A percentile compares a stretch with the other conserved stretches of the same genome.
Evolutionary conservation across 352 stramenopile species (phyloP).

Genomic region (Globisporangium parvum): DNA sequence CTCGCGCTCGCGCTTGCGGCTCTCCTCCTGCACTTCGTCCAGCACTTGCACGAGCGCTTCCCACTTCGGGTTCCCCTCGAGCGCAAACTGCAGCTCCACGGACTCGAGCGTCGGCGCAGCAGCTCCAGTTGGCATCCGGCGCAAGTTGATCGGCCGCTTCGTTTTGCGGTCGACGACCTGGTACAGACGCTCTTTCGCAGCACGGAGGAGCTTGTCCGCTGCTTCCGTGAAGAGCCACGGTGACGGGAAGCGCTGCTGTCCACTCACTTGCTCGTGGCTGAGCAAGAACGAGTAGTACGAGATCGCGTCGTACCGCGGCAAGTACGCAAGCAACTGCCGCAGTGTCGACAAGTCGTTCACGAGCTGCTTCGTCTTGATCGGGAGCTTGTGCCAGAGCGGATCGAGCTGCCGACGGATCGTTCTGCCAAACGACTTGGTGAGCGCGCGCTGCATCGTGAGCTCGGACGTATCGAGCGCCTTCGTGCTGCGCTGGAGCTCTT

Average conservation of each 20-base stretch:
- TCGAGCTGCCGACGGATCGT: conserved; percentile 90
- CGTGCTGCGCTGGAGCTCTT: conserved; percentile 88
- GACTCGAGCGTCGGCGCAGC: conserved; percentile 18
- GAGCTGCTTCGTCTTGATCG: conserved; percentile 91
- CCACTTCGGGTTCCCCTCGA: conserved; percentile 95
- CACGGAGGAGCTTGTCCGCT: conserved; percentile 90
- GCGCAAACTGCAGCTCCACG: conserved; percentile 45
- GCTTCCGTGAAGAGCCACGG: conserved; percentile 94
- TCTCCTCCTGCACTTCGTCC: conserved; percentile 82
- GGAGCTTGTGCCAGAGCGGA: conserved; percentile 95
- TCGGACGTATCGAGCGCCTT: conserved; percentile 78
- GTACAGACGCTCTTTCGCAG: conserved; percentile 92
- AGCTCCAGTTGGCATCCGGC: conserved; percentile 12
- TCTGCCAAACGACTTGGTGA: conserved; percentile 75
- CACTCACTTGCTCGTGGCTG: conserved; percentile 86
- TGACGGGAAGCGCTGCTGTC: conserved; percentile 78
- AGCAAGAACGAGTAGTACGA: conserved; percentile 94
- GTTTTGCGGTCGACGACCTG: conserved; percentile 61
- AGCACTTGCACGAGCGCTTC: conserved; percentile 89
- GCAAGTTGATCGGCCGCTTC: conserved; percentile 32
- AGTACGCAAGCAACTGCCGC: conserved; percentile 85
- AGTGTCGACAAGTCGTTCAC: conserved; percentile 76
- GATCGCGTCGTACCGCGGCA: conserved; percentile 95
- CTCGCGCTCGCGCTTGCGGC: conserved; percentile 16
- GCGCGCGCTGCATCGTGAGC: conserved; percentile 91